Conservation (phyloP, 768 basidiomycete genomes). For the Chalciporus sphaerocephalus region DNA sequence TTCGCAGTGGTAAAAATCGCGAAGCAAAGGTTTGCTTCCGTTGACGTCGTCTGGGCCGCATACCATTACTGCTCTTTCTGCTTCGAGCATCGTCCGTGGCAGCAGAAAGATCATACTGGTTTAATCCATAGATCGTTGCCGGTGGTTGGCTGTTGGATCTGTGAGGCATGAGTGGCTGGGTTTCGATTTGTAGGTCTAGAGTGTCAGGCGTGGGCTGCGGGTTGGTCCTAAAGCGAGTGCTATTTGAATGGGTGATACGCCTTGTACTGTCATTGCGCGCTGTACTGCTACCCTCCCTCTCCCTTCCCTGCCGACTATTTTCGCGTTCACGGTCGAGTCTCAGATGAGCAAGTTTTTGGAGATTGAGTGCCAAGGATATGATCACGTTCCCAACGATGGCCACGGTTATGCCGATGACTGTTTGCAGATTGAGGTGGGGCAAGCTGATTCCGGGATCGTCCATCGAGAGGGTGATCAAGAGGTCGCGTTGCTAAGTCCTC, state of each 20-base stretch:
- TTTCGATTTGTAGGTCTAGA: constrained; percentile 12
- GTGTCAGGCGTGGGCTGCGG: constrained; percentile 9
- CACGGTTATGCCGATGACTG: constrained; percentile 74
- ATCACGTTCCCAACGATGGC: constrained; percentile 83
- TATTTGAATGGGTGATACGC: constrained; percentile 1
- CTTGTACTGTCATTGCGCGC: constrained; percentile 1
- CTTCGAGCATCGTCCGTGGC: constrained; percentile 27
- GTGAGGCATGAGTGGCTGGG: constrained; percentile 28
- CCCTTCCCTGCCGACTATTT: constrained; percentile 7
- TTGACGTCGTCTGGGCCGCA: constrained; percentile 18
- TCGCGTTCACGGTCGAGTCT: constrained; percentile 47
- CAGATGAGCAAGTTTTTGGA: constrained; percentile 88
- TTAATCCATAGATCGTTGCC: constrained; percentile 17
- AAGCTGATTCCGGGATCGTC: constrained; percentile 36
- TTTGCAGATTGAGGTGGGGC: constrained; percentile 51
- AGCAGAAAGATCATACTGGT: constrained; percentile 1
- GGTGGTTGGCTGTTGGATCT: constrained; percentile 21
- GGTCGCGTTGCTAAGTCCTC: neutral
- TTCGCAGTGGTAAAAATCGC: constrained; percentile 33
- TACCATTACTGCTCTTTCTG: constrained; percentile 21
- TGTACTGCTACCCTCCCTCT: constrained; percentile 11
- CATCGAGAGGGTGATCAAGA: constrained; percentile 11
- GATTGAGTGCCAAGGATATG: constrained; percentile 86
- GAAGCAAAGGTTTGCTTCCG: constrained; percentile 33
- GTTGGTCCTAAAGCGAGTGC: constrained; percentile 1